Evolutionary conservation across 768 basidiomycete species (phyloP), one percentile per base, ranked within the genome.

Genomic region (Dioszegia crocea): DNA sequence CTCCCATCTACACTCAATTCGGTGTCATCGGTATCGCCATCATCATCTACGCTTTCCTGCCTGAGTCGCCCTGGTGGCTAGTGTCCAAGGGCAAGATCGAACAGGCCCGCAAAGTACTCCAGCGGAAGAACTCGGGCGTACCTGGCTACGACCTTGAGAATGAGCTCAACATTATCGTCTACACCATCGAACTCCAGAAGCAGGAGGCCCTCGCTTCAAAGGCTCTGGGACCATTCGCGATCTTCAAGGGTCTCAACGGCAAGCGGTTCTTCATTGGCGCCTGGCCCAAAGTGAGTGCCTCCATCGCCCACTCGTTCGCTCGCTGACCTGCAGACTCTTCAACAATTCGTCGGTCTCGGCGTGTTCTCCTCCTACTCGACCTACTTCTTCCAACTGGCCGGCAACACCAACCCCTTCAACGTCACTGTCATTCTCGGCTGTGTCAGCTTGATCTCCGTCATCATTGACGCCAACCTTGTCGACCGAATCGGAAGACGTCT

Each of bases 1-100:
- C 49, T 3, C 44, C 63, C 8, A 60, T 70, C 48, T 70, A 67
- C 55, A 70, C 68, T 8, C 66, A 70, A 33, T 70, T 62, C 50
- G 66, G 40, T 23, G 59, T 70, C 49, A 50, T 70, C 23, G 66
- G 63, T 10, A 17, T 60, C 16, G 45, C 40, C 45, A 19, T 54
- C 21, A 43, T 67, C 43, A 63, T 70, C 31, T 67, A 52, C 38
- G 27, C 56, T 12, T 56, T 65, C 60, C 56, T 70, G 9, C 68
- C 68, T 0, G 67, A 68, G 36, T 61, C 64, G 4, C 64, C 66
- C 6, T 60, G 63, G 63, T 68, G 66, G 66, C 55, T 62, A 12
- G 61, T 56, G 2, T 36, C 33, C 31, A 52, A 58, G 33, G 63
- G 60, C 24, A 62, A 61, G 38, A 16, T 62, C 41, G 63, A 68